Conservation (phyloP, 345 rosid species). For the Murraya koenigii region DNA sequence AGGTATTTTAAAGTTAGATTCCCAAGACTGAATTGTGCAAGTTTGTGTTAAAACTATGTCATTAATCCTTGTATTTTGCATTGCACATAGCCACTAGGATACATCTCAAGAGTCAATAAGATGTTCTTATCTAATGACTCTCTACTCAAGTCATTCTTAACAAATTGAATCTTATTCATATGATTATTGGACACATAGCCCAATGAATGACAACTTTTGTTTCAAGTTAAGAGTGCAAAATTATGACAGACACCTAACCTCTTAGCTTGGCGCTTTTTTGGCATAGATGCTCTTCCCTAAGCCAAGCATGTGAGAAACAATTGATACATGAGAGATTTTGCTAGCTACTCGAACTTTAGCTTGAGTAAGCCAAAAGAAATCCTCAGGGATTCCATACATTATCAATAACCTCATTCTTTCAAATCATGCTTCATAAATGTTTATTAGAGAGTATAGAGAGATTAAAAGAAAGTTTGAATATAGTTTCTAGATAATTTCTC, state of each 20-base stretch:
- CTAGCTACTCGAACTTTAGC: neutral
- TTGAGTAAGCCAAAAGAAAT: neutral
- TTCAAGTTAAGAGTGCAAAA: neutral
- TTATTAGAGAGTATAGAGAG: neutral
- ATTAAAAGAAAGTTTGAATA: neutral
- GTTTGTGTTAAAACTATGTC: no score
- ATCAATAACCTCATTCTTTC: neutral
- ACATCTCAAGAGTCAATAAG: neutral
- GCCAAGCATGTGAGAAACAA: neutral
- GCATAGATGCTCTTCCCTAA: no score
- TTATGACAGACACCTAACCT: neutral
- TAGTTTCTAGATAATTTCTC: neutral
- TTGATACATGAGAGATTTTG: neutral
- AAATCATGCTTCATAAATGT: neutral
- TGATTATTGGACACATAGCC: neutral
- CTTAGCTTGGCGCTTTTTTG: neutral
- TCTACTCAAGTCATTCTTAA: neutral
- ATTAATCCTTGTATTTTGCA: no score
- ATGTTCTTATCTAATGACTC: neutral
- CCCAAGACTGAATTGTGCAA: neutral
- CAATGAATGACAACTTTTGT: neutral
- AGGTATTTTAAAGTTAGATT: neutral
- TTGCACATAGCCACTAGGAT: neutral
- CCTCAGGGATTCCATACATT: neutral
- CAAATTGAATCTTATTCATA: neutral